phyloP scores from a whole-genome alignment of 73 alveolate species.

The Paramecium tetraurelia region DNA sequence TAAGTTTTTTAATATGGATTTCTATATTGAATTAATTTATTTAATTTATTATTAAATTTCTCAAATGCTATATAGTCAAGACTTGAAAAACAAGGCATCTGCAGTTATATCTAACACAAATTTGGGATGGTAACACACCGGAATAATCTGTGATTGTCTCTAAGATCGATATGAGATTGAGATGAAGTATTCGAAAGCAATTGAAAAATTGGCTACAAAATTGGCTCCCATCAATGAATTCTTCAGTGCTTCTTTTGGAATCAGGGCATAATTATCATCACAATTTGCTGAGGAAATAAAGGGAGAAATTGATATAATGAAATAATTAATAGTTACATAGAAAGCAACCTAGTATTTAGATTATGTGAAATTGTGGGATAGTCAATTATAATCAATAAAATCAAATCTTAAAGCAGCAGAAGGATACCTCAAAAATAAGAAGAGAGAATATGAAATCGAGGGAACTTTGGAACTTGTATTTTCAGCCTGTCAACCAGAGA shows the following conservation, averaged over 20 bases:
- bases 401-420: background rate
- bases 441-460: conserved; percentile 38
- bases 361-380: background rate
- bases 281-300: background rate
- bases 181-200: background rate
- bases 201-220: background rate
- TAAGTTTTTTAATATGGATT: background rate
- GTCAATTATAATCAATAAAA: background rate
- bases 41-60: background rate
- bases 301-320: background rate
- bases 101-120: background rate
- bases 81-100: background rate
- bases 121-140: background rate
- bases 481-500: background rate
- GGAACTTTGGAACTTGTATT: background rate
- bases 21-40: background rate
- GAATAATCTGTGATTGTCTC: background rate
- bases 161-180: background rate
- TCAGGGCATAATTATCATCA: background rate
- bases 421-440: background rate
- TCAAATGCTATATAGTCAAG: background rate
- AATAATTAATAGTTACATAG: background rate
- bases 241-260: conserved; percentile 19
- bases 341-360: background rate
- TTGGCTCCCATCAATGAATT: background rate